Evolutionary conservation across 169 alveolate genomes (phyloP), one percentile per base, ranked within the genome.

Genomic region (Eimeria tenella): DNA sequence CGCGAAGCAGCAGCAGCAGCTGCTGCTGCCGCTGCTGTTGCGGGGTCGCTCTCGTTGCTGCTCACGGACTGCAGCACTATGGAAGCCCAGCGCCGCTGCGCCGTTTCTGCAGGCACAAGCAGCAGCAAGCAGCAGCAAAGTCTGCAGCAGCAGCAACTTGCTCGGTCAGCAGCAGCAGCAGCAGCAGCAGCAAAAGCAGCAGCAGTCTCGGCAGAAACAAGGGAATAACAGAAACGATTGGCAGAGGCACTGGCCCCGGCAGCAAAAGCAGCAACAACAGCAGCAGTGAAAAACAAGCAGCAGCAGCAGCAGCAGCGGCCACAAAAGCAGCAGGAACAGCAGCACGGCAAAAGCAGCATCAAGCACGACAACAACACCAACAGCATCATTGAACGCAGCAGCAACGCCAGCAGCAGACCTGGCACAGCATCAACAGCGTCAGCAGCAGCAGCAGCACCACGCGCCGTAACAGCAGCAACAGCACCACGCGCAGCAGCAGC

Each of bases 1-100:
- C 55, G 10, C 11, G 82, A 25, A n/a, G 82, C 82, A 8, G 9
- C 52, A n/a, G 82, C 82, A 8, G 11, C 63, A 5, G 60, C 77
- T 13, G 31, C 77, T n/a, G n/a, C 31, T 68, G 77, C 31, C 3
- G 31, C 77, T 68, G 77, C 31, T 68, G 77, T 3, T n/a, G 31
- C 4, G n/a, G 77, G 31, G 68, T 17, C 68, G 65, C 63, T 75
- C 9, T 21, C 23, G 25, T 6, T 11, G 49, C 23, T 50, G n/a
- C 23, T 6, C 6, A 31, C 25, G 60, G 23, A 17, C 17, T 75
- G 23, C 6, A 75, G 63, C 23, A 62, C 86, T 0, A 17, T 19
- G 17, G 86, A 75, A 0, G 86, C 86, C 86, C 86, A 75, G 17
- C 23, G 86, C 60, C 86, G 86, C 25, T 75, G 86, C 10, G 86